Conservation (phyloP, 257 asterid genomes). For the Echites panduratus region DNA sequence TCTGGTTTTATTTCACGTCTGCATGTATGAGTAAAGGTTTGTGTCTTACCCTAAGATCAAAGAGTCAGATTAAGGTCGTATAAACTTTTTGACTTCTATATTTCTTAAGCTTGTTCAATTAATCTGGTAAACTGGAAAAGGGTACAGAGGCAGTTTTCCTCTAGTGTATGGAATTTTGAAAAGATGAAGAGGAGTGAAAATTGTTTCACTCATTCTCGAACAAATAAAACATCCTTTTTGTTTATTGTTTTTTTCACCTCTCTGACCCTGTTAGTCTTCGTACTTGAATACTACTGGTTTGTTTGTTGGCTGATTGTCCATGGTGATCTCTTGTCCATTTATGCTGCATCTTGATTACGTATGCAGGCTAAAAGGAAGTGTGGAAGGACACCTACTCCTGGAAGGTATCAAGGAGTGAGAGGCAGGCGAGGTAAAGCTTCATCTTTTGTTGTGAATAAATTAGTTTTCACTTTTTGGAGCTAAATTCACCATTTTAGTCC, state of each 20-base stretch:
- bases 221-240: neutral
- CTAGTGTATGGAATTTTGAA: neutral
- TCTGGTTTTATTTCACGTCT: conserved; percentile 24
- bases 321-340: neutral
- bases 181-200: no score
- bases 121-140: neutral
- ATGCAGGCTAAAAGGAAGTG: conserved; percentile 52
- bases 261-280: neutral
- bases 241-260: neutral
- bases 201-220: neutral
- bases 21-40: conserved; percentile 19
- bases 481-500: no score
- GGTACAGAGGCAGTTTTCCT: neutral
- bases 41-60: conserved; percentile 17
- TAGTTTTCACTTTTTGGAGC: neutral
- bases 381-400: conserved; percentile 52
- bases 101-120: neutral
- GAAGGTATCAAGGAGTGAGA: conserved; percentile 39
- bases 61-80: conserved; percentile 8
- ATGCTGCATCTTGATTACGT: neutral
- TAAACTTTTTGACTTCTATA: conserved; percentile 7
- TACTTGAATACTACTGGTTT: neutral
- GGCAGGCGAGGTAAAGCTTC: conserved; percentile 34
- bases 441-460: neutral
- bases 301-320: neutral